Base-by-base conservation (phyloP, 352 stramenopile species). In the Globisporangium barbulae region DNA sequence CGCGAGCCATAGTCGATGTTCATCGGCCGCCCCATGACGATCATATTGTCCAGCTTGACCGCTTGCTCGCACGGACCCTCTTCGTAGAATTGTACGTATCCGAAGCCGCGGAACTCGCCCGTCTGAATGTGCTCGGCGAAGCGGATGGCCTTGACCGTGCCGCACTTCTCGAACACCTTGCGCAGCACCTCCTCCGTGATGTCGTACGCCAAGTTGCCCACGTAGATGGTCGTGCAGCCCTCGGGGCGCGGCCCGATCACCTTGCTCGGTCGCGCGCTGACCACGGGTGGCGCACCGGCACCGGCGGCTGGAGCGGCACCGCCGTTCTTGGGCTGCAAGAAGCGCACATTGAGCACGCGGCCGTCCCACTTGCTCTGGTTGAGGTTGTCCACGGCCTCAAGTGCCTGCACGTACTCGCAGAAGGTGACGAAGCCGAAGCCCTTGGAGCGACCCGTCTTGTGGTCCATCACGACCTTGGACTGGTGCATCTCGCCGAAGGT, bases 171-270 rank as follows among this genome's bases (percentile, higher is more conserved):
- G 62, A 93, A 93, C 1, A 94, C 86, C 65, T 92, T 93, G 44
- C 82, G 79, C 64, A 94, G 55, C 48, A 94, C 80, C 33, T 98
- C 88, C 44, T 97, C 90, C 9, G 85, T 93, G 68, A 93, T 96
- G 44, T 95, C 81, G 72, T 99, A 99, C 2, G 96, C 90, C 63
- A 99, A 71, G 74, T 99, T 99, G 47, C 94, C 90, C 3, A 98
- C 93, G 76, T 98, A 98, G 12, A 99, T 68, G 15, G 85, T 98
- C 31, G 78, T 88, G 72, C 97, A 99, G 12, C 80, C 81, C 53
- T 93, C 74, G 0, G 94, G 94, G 45, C 81, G 75, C 3, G 79
- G 83, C 0, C 81, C 82, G 58, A 92, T 74, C 22, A 84, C 75
- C 58, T 91, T 89, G 6, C 66, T 64, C 1, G 79, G 73, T 2